These are phyloP conservation scores for Pseudogymnoascus sp. DNA, from an alignment of 2,329 filamentous ascomycete genomes.

Conservation along the genomic window DNA sequence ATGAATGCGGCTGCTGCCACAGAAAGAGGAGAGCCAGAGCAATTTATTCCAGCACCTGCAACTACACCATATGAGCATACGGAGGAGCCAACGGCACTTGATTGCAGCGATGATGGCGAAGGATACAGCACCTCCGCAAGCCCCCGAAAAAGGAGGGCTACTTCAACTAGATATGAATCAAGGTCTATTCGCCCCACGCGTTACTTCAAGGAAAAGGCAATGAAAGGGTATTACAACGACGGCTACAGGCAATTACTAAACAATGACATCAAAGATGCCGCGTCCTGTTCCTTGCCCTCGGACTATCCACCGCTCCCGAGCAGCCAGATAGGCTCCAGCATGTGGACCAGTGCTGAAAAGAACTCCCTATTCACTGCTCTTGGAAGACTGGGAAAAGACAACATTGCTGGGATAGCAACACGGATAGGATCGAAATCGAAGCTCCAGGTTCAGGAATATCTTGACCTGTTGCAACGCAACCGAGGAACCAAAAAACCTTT, in stretches of 20 bases:
- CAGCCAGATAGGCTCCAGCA: slow-evolving; percentile 60
- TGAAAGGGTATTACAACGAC: slow-evolving; percentile 40
- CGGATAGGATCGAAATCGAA: slow-evolving; percentile 65
- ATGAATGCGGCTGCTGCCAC: neutral
- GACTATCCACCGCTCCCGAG: slow-evolving; percentile 29
- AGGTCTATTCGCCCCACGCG: neutral
- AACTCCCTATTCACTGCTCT: slow-evolving; percentile 59
- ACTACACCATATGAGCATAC: neutral
- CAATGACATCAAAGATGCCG: slow-evolving; percentile 48
- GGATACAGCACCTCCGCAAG: neutral
- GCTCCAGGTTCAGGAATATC: slow-evolving; percentile 65
- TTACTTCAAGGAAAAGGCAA: neutral
- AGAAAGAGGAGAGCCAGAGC: neutral
- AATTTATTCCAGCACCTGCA: neutral
- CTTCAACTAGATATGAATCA: neutral
- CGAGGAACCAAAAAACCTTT: slow-evolving; percentile 28
- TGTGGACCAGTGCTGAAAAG: slow-evolving; percentile 70
- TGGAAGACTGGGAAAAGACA: slow-evolving; percentile 54
- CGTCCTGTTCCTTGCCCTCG: slow-evolving; percentile 25
- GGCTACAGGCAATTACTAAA: slow-evolving; percentile 48
- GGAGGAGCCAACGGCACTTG: neutral
- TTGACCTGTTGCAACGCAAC: slow-evolving; percentile 47
- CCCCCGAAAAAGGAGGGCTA: neutral
- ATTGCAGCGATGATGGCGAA: neutral
- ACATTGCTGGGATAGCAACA: slow-evolving; percentile 54